Conservation (phyloP, 2,329 filamentous ascomycete genomes). For the Verticillium alfalfae region DNA sequence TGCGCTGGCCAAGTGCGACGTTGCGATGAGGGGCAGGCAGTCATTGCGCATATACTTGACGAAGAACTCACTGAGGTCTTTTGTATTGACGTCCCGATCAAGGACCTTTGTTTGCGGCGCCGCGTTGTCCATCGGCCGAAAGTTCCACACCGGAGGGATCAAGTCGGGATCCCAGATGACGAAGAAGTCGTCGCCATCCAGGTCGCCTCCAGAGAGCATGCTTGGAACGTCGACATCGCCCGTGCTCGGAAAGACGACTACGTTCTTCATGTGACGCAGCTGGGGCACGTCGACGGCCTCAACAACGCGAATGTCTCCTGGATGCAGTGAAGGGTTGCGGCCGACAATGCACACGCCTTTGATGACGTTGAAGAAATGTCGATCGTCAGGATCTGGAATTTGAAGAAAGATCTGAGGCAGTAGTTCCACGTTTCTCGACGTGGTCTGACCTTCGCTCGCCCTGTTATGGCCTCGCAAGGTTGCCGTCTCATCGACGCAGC, state of each 20-base stretch:
- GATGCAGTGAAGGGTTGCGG: conserved; percentile 89
- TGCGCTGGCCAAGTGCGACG: conserved; percentile 72
- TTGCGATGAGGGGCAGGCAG: conserved; percentile 71
- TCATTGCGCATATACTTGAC: conserved; percentile 92
- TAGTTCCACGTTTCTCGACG: conserved; percentile 36
- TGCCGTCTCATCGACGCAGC: conserved; percentile 80
- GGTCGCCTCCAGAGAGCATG: conserved; percentile 94
- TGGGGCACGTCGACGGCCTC: conserved; percentile 69
- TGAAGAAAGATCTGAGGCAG: conserved; percentile 90
- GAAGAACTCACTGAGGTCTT: conserved; percentile 79
- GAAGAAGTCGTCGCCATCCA: conserved; percentile 94
- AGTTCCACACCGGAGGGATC: conserved; percentile 65
- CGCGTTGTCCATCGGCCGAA: conserved; percentile 71
- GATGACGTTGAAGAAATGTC: conserved; percentile 57
- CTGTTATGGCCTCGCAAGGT: conserved; percentile 66
- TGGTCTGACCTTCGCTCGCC: conserved; percentile 28
- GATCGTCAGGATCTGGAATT: conserved; percentile 54
- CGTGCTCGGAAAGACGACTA: conserved; percentile 78
- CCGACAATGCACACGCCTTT: conserved; percentile 77
- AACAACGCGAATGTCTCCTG: conserved; percentile 86
- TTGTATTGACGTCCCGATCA: conserved; percentile 58
- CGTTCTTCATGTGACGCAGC: conserved; percentile 74
- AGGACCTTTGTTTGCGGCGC: conserved; percentile 51
- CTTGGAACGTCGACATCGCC: conserved; percentile 82
- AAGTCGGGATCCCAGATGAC: conserved; percentile 83